A percentile compares a stretch with the other conserved stretches of the same genome.
Conservation (phyloP, 2,329 filamentous ascomycete genomes). For the Ophiostoma perfectum region DNA sequence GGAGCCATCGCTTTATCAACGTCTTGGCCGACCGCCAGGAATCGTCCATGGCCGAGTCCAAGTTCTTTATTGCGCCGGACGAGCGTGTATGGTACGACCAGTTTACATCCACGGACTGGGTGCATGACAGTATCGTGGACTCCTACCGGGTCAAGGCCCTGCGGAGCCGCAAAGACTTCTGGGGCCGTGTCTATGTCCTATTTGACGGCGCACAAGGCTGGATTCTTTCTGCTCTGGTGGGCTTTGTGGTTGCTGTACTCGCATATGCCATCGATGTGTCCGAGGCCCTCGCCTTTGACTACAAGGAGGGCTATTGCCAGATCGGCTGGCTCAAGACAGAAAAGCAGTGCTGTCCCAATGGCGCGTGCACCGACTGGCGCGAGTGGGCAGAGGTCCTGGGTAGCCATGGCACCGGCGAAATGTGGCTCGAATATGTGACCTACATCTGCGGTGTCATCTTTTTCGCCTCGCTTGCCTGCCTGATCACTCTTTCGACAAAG, state of each 20-base stretch:
- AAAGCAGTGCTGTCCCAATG: constrained; percentile 56
- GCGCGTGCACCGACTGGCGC: constrained; percentile 52
- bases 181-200: constrained; percentile 68
- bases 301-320: constrained; percentile 81
- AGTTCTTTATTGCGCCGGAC: constrained; percentile 60
- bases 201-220: constrained; percentile 90
- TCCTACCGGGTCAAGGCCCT: constrained; percentile 82
- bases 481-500: constrained; percentile 82
- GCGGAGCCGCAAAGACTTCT: constrained; percentile 73
- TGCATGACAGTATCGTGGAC: constrained; percentile 94
- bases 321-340: constrained; percentile 67
- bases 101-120: constrained; percentile 96
- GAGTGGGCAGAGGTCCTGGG: constrained; percentile 50
- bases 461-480: constrained; percentile 67
- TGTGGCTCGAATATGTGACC: constrained; percentile 70
- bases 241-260: constrained; percentile 74
- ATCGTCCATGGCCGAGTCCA: constrained; percentile 57
- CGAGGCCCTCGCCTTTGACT: constrained; percentile 79
- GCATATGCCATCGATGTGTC: constrained; percentile 87
- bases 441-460: constrained; percentile 68
- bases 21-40: constrained; percentile 56
- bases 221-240: constrained; percentile 87
- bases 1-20: constrained; percentile 55
- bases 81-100: constrained; percentile 98
- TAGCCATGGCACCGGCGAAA: constrained; percentile 41